Evolutionary conservation across 1,139 yeast genomes (phyloP), one percentile per base, ranked within the genome.

Genomic region (Debaryomyces sp.): DNA sequence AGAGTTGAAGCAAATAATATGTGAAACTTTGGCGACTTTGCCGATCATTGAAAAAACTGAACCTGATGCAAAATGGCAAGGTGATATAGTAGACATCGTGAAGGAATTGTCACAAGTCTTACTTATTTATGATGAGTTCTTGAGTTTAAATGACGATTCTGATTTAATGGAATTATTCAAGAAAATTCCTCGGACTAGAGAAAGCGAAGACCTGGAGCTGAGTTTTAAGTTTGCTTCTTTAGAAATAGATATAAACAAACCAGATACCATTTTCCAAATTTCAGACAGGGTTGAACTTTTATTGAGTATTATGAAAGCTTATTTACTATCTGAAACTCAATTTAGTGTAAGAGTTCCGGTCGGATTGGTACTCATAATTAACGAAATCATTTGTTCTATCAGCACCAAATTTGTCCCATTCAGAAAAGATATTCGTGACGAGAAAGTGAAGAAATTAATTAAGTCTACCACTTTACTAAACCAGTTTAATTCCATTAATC

Each of bases 381-480:
- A 75, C 33, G 89, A 85, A 57, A 62, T 80, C 3, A 59, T 84
- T 9, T 64, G 81, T 49, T 75, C 84, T 22, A 66, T 87, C 47
- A 83, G 84, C 54, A 67, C 78, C 12, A 78, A 74, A 46, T 82
- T 79, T 53, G 66, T 83, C 34, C 73, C 82, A 1, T 75, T 84
- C 57, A 82, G 77, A 56, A 74, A 78, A 43, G 90, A 86, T 48
- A 63, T 87, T 41, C 75, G 85, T 50, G 81, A 81, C 54, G 84
- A 79, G 50, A 58, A 62, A 3, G 70, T 76, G 30, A 76, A 71
- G 49, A 61, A 65, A 9, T 59, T 75, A 23, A 70, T 85, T 30
- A 60, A 61, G 26, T 59, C 67, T 4, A 72, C 85, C 2, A 64
- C 83, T 22, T 57, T 66, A 4, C 65, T 67, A 35, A 67, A 78